Base-by-base conservation (phyloP, 805 yeast species). In the Candida yuanshanica region DNA sequence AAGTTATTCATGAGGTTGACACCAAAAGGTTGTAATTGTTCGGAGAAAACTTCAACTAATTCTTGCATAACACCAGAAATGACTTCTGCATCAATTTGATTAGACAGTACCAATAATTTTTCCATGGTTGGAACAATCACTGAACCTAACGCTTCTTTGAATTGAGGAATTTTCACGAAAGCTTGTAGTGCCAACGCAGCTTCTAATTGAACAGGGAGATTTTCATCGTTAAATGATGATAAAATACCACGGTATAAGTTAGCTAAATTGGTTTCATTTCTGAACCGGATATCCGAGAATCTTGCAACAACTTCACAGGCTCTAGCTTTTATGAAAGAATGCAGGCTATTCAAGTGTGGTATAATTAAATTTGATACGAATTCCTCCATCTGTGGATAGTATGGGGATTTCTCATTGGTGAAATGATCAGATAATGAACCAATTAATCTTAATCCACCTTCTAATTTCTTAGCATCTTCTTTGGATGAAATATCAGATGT, bases 11-110 rank as follows among this genome's bases (percentile, higher is more conserved):
- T 77, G 41, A 84, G 63, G 43, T 83, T 82, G n/a, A 78, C 69
- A 29, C 95, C 91, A 60, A 86, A 91, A 14, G 99, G 98, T 46
- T 89, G 93, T 51, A 91, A 70, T 62, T 91, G 95, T 49, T 81
- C 85, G 5, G 95, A 74, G 62, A 83, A 93, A 44, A 76, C 78
- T 56, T 90, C 96, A 23, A 91, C 97, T 58, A 93, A 83, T 53
- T 90, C 96, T 68, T 91, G 98, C 83, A 91, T 88, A 7, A 91
- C 96, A 20, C 83, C 84, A 18, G 95, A 79, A 22, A 93, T 74
- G 2, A 89, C 76, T 56, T 93, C 99, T 43, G 83, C 79, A 54
- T 91, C 99, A 49, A 90, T 78, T 44, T 81, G 80, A 55, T 86
- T 82, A 4, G 95, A 81, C 35, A 91, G 64, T 9, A 73, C 75